These are phyloP conservation scores for Cladosporium austrohemisphaericum DNA, from an alignment of 2,329 filamentous ascomycete species.

Conservation along the genomic window DNA sequence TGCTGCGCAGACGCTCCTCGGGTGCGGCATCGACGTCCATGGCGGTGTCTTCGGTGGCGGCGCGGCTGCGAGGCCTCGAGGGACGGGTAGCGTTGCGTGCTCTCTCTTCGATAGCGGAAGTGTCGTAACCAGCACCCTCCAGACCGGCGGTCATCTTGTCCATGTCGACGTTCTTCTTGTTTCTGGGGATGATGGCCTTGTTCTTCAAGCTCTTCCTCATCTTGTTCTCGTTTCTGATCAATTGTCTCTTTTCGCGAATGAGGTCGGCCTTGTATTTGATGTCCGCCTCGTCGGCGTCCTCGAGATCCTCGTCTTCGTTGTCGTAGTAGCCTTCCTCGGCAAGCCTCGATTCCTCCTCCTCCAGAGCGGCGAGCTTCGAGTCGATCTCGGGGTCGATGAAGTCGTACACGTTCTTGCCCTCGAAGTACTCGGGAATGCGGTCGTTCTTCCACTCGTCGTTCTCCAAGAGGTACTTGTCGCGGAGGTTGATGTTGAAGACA, in stretches of 20 bases:
- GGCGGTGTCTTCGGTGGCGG: constrained; percentile 58
- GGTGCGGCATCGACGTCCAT: constrained; percentile 63
- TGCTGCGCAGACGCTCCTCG: constrained; percentile 45
- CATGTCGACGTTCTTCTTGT: constrained; percentile 73
- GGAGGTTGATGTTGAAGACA: constrained; percentile 91
- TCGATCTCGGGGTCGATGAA: constrained; percentile 97
- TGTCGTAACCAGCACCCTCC: constrained; percentile 80
- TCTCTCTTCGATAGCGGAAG: constrained; percentile 67
- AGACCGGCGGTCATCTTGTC: constrained; percentile 84
- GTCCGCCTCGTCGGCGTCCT: constrained; percentile 85
- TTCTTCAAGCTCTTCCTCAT: constrained; percentile 98
- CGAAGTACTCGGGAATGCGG: constrained; percentile 86
- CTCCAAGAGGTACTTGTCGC: constrained; percentile 79
- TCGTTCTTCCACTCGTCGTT: constrained; percentile 95
- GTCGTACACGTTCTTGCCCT: constrained; percentile 97
- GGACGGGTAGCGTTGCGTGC: constrained; percentile 56
- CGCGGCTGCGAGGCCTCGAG: constrained; percentile 59
- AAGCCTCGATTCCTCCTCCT: constrained; percentile 91
- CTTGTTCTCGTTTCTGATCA: constrained; percentile 90
- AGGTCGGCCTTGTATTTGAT: constrained; percentile 87
- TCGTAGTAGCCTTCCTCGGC: constrained; percentile 93
- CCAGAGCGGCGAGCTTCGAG: constrained; percentile 81
- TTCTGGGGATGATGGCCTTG: constrained; percentile 85
- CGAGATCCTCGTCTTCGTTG: constrained; percentile 67
- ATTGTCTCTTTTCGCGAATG: constrained; percentile 88